Evolutionary conservation across 164 flowering plant species (phyloP), one percentile per base, ranked within the genome.

Genomic region (Aristolochia contorta): DNA sequence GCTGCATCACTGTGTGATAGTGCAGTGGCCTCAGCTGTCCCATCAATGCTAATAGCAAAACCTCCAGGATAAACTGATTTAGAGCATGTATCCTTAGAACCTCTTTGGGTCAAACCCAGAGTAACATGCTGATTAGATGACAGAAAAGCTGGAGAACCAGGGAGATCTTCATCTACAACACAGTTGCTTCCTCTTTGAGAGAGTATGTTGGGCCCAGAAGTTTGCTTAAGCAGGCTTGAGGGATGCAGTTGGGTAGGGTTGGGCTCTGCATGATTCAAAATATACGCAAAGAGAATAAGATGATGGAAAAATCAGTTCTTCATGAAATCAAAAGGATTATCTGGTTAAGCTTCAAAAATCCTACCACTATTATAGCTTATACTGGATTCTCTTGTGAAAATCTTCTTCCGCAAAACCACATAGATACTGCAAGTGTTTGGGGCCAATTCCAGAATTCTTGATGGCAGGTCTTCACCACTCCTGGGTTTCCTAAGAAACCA

Each of bases 401-500:
- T 20, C 61, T 62, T 76, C 23, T 64, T 46, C 63, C 59, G 79
- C 41, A 82, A 79, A 49, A 88, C 72, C 56, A 88, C 74, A 67
- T 79, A 81, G 20, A 88, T 64, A 71, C 79, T 73, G 65, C 88
- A 88, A n/a, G 71, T 74, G n/a, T 56, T 67, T 24, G 86, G 80
- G 52, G 86, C 82, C 69, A 60, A 57, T 65, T 74, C 80, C 55
- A 82, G 68, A 46, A 91, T 72, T 32, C 64, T 70, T 49, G 78
- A 64, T 48, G 94, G 84, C 55, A 88, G 69, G 55, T 70, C 79
- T 19, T 74, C 70, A 20, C 83, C 84, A 20, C 83, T 83, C 72
- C 74, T 84, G 15, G 65, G 62, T 71, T 75, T 88, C 85, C 94
- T 84, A 58, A n/a, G 56, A 65, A 48, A 27, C 12, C 27, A 65